Evolutionary conservation across 129 eudicot genomes (phyloP).

Genomic region (Deinandra increscens): DNA sequence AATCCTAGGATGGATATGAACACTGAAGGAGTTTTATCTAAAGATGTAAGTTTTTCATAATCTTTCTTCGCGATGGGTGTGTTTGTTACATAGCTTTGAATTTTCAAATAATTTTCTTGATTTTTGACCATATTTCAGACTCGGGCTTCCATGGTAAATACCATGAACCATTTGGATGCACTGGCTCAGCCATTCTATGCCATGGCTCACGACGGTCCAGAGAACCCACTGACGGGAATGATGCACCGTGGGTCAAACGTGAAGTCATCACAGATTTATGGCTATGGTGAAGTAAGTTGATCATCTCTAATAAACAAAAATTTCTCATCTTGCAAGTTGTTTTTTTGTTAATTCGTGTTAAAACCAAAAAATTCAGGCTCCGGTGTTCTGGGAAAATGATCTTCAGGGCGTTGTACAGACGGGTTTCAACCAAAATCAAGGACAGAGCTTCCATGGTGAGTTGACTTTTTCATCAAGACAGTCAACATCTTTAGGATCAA

Average conservation of each 20-base stretch:
- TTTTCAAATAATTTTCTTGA: not conserved
- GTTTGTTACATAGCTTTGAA: constrained; percentile 6
- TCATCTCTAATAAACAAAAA: not conserved
- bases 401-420: constrained; percentile 74
- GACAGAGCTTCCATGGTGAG: constrained; percentile 61
- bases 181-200: constrained; percentile 46
- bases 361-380: constrained; percentile 34
- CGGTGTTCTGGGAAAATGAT: constrained; percentile 66
- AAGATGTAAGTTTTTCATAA: constrained; percentile 9
- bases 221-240: constrained; percentile 38
- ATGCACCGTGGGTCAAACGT: constrained; percentile 36
- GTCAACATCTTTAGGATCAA: not conserved
- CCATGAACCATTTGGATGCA: constrained; percentile 45
- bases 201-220: constrained; percentile 42
- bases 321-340: not conserved
- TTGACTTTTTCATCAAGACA: constrained; percentile 19
- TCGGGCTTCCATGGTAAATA: constrained; percentile 44
- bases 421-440: constrained; percentile 64
- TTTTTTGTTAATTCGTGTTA: constrained; percentile 13
- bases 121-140: constrained; percentile 33
- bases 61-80: no score
- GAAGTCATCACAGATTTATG: constrained; percentile 41
- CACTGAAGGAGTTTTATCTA: constrained; percentile 9
- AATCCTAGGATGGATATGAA: constrained; percentile 4
- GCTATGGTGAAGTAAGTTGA: constrained; percentile 43